phyloP scores from a whole-genome alignment of 768 basidiomycete genomes.

The Termitomyces sp. region DNA sequence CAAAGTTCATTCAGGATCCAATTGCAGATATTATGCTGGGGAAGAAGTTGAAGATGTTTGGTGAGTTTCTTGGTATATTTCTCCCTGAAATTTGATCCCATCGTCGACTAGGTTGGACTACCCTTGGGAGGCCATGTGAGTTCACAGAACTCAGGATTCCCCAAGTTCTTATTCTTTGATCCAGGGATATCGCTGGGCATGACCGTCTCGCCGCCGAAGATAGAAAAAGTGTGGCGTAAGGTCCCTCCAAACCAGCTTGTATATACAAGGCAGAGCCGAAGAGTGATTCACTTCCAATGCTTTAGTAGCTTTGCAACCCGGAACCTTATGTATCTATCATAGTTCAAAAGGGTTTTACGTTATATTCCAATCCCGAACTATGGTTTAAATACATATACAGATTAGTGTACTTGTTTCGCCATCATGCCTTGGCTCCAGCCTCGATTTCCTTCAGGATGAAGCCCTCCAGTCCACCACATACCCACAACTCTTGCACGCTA shows the following conservation, averaged over 20 bases:
- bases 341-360: not conserved
- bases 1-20: constrained; percentile 16
- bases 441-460: constrained; percentile 78
- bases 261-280: not conserved
- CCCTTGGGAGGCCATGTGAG: constrained; percentile 78
- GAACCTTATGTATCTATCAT: not conserved
- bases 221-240: constrained; percentile 16
- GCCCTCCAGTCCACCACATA: constrained; percentile 91
- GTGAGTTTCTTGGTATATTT: constrained; percentile 32
- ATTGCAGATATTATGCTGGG: constrained; percentile 70
- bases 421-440: constrained; percentile 18
- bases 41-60: constrained; percentile 69
- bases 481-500: constrained; percentile 97
- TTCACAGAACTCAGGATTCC: not conserved
- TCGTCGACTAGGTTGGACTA: constrained; percentile 65
- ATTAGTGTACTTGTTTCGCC: not conserved
- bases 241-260: not conserved
- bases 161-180: not conserved
- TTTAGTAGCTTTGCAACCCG: not conserved
- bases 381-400: not conserved
- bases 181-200: constrained; percentile 73
- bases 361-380: not conserved
- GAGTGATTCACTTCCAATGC: not conserved
- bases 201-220: constrained; percentile 53
- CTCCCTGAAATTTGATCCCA: not conserved